Percentiles rank a stretch among this genome's conserved stretches.
These are phyloP conservation scores for Apiospora saccharicola DNA, from an alignment of 2,329 filamentous ascomycete species.

Conservation along the genomic window DNA sequence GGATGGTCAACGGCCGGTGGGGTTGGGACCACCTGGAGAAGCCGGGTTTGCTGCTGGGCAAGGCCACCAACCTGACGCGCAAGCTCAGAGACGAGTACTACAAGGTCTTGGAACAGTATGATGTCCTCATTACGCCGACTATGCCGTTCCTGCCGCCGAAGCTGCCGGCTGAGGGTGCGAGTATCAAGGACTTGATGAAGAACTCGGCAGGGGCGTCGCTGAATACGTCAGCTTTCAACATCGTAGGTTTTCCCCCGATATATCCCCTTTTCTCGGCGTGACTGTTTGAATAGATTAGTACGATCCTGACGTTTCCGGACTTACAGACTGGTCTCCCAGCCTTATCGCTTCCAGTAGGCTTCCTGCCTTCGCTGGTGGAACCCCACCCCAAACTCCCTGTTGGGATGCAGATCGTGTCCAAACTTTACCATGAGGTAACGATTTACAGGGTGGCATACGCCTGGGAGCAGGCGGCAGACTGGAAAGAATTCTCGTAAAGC, in stretches of 20 bases:
- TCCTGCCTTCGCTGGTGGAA: conserved; percentile 37
- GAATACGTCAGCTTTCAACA: neutral
- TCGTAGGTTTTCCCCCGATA: neutral
- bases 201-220: conserved; percentile 19
- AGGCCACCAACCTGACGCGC: conserved; percentile 36
- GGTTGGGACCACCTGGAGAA: conserved; percentile 26
- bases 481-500: conserved; percentile 29
- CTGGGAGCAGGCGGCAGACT: conserved; percentile 40
- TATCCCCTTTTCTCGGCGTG: neutral
- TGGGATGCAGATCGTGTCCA: conserved; percentile 40
- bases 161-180: neutral
- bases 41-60: conserved; percentile 34
- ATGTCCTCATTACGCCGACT: conserved; percentile 41
- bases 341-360: conserved; percentile 38
- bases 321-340: conserved; percentile 37
- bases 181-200: conserved; percentile 11
- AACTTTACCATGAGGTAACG: conserved; percentile 37
- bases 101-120: conserved; percentile 33
- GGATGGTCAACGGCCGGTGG: conserved; percentile 7
- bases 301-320: neutral
- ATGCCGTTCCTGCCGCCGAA: conserved; percentile 30
- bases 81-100: conserved; percentile 37
- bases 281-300: neutral
- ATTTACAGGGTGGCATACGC: conserved; percentile 39
- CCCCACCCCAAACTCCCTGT: conserved; percentile 36